These are phyloP conservation scores for Cicer pinnatifidum DNA, from an alignment of 306 rosid species.

Conservation along the genomic window DNA sequence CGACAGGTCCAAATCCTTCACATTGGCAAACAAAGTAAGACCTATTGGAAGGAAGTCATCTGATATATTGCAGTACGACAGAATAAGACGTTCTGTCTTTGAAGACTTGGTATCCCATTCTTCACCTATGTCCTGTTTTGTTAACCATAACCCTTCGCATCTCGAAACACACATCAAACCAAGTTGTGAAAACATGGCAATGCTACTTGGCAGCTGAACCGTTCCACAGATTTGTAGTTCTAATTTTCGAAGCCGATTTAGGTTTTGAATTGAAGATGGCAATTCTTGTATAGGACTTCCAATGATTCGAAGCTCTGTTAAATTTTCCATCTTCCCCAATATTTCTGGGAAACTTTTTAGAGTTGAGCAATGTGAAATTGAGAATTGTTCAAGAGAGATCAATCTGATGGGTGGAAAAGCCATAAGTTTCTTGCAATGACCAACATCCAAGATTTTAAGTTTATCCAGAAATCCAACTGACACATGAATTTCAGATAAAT, in stretches of 20 bases:
- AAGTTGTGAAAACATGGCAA: neutral
- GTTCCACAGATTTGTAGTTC: neutral
- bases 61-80: neutral
- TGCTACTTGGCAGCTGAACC: slow-evolving; percentile 32
- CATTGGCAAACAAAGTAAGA: slow-evolving; percentile 22
- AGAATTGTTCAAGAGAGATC: neutral
- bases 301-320: neutral
- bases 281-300: neutral
- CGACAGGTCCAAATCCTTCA: neutral
- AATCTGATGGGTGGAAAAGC: neutral
- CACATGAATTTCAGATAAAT: neutral
- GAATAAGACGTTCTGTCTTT: neutral
- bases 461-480: slow-evolving; percentile 9
- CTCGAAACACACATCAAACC: neutral
- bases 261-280: slow-evolving; percentile 16
- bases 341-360: neutral
- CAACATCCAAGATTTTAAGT: slow-evolving; percentile 1
- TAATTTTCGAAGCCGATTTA: neutral
- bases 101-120: neutral
- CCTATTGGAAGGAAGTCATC: slow-evolving; percentile 2
- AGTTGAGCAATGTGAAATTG: neutral
- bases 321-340: slow-evolving; percentile 10
- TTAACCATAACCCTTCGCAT: neutral
- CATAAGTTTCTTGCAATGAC: neutral
- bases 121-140: neutral